Conservation (phyloP, 345 rosid species). For the Linum tenue region DNA sequence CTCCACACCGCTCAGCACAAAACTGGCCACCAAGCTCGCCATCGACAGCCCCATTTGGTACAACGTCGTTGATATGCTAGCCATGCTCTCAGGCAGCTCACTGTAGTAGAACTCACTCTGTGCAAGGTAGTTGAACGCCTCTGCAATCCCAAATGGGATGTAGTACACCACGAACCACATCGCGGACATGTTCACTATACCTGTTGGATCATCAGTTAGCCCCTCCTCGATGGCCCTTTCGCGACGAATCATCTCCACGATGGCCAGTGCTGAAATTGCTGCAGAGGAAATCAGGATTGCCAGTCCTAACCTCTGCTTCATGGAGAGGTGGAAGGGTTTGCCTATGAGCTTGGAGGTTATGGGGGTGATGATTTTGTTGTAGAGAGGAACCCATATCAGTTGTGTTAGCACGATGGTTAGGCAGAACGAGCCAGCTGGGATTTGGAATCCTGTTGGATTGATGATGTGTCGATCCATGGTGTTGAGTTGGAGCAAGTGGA, state of each 20-base stretch:
- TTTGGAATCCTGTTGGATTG: neutral
- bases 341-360: neutral
- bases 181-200: neutral
- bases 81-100: neutral
- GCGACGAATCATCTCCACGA: neutral
- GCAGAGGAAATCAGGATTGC: neutral
- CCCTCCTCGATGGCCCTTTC: neutral
- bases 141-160: neutral
- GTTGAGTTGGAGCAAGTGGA: neutral
- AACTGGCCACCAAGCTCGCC: neutral
- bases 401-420: neutral
- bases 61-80: neutral
- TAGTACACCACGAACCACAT: neutral
- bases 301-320: neutral
- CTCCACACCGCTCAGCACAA: neutral
- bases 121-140: neutral
- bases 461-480: conserved; percentile 3
- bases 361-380: neutral
- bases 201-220: neutral
- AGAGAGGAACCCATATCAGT: neutral
- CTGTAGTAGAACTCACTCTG: neutral
- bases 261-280: neutral
- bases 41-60: neutral
- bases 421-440: neutral
- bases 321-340: neutral